phyloP scores from a whole-genome alignment of 2,329 filamentous ascomycete genomes.

The Nemania serpens region DNA sequence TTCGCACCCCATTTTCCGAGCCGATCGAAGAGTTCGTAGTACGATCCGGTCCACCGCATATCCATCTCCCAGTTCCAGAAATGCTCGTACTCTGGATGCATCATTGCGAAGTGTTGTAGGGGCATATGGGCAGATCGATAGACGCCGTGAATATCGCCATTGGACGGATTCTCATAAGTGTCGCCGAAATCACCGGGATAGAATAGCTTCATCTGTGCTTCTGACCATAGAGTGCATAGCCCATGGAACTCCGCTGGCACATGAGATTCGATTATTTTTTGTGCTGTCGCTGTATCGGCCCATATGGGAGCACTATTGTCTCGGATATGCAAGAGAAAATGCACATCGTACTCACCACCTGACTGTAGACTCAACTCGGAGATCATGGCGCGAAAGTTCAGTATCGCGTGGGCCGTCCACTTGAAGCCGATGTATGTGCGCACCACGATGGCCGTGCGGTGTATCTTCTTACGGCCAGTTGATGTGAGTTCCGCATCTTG shows the following conservation, averaged over 20 bases:
- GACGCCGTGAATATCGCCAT: conserved; percentile 67
- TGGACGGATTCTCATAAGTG: conserved; percentile 62
- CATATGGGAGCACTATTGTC: conserved; percentile 80
- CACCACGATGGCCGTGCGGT: conserved; percentile 75
- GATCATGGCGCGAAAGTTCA: conserved; percentile 82
- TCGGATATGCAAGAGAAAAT: conserved; percentile 85
- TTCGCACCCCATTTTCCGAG: conserved; percentile 68
- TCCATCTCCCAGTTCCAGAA: conserved; percentile 77
- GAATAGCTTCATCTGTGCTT: conserved; percentile 79
- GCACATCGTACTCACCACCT: conserved; percentile 80
- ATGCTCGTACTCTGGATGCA: conserved; percentile 67
- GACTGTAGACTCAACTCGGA: conserved; percentile 77
- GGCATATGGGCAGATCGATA: conserved; percentile 69
- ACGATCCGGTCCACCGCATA: conserved; percentile 66
- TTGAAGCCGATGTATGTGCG: conserved; percentile 80
- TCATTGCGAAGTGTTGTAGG: conserved; percentile 66
- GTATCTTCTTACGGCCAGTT: conserved; percentile 46
- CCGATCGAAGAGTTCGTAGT: conserved; percentile 74
- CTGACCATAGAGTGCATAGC: conserved; percentile 83
- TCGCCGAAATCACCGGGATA: conserved; percentile 75
- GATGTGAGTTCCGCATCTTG: conserved; percentile 37
- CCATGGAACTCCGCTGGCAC: conserved; percentile 76
- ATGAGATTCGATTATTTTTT: conserved; percentile 69
- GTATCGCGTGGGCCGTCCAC: conserved; percentile 76
- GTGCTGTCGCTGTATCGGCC: conserved; percentile 75